These are phyloP conservation scores for Pythium scleroteichum DNA, from an alignment of 352 stramenopile species.

Conservation along the genomic window DNA sequence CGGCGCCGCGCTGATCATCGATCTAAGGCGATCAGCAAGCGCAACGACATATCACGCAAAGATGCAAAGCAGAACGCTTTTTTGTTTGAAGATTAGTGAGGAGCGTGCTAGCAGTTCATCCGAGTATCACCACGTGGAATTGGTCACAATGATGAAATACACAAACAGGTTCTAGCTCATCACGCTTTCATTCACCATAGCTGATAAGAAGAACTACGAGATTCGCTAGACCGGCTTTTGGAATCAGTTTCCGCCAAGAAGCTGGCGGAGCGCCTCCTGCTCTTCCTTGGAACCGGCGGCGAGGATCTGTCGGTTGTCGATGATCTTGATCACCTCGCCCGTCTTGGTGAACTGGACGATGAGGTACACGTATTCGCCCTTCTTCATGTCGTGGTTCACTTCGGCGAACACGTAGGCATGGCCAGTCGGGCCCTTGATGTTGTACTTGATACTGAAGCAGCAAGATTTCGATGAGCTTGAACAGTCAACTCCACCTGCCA, in stretches of 20 bases:
- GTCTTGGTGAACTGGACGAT: slow-evolving; percentile 94
- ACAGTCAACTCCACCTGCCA: not conserved
- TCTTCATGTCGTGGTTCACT: slow-evolving; percentile 91
- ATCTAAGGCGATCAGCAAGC: slow-evolving; percentile 51
- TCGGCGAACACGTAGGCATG: slow-evolving; percentile 93
- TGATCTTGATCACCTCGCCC: slow-evolving; percentile 87
- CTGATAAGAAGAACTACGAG: not conserved
- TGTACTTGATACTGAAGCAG: slow-evolving; percentile 90
- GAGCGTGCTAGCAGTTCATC: not conserved
- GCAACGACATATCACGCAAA: slow-evolving; percentile 58
- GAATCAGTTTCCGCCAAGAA: slow-evolving; percentile 60
- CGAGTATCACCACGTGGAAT: not conserved
- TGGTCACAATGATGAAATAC: not conserved
- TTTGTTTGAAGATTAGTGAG: slow-evolving; percentile 54
- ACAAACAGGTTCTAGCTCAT: too few relatives aligned
- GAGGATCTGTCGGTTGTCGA: slow-evolving; percentile 92
- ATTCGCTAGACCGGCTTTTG: too few relatives aligned
- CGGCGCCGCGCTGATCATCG: slow-evolving; percentile 51
- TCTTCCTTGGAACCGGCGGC: slow-evolving; percentile 72
- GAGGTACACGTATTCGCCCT: slow-evolving; percentile 95
- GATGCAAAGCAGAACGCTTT: slow-evolving; percentile 62
- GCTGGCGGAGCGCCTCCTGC: slow-evolving; percentile 71
- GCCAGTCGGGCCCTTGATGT: slow-evolving; percentile 89
- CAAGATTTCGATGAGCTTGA: not conserved
- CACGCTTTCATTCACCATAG: not conserved